phyloP scores from a whole-genome alignment of 305 asterid species.

The Solanum hybrid region DNA sequence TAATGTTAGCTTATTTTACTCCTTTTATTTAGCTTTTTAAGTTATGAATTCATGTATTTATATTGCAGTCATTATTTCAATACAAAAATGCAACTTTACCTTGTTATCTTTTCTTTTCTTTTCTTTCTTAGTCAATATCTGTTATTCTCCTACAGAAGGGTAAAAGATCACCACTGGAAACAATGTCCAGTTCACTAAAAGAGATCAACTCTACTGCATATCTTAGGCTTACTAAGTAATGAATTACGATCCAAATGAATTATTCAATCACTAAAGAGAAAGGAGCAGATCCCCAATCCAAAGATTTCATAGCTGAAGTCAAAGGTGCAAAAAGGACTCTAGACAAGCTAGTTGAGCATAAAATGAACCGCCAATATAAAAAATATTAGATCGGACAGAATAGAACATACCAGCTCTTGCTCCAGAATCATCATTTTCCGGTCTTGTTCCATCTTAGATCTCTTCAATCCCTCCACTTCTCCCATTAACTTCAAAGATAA shows the following conservation, averaged over 20 bases:
- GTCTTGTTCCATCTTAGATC: slow-evolving; percentile 27
- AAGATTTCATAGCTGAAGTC: not conserved
- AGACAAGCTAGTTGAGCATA: not conserved
- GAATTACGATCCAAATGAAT: not conserved
- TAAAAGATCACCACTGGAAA: not conserved
- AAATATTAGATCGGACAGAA: not conserved
- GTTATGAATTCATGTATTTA: not conserved
- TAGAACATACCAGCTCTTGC: slow-evolving; percentile 41
- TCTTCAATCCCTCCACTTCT: slow-evolving; percentile 40
- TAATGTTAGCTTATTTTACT: not conserved
- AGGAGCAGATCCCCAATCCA: not conserved
- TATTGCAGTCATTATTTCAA: not conserved
- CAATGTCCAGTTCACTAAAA: not conserved
- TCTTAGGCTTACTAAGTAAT: not conserved
- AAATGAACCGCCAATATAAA: not conserved
- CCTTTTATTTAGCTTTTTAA: not conserved
- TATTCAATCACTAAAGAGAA: not conserved
- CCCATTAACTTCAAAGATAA: slow-evolving; percentile 29
- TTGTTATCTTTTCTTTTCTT: not conserved
- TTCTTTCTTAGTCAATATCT: not conserved
- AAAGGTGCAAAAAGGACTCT: not conserved
- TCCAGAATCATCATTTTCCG: slow-evolving; percentile 36
- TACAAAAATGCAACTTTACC: not conserved
- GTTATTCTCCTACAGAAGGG: not conserved
- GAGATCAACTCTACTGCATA: not conserved